Evolutionary conservation across 129 eudicot species (phyloP).

Genomic region (Smallanthus sonchifolius): DNA sequence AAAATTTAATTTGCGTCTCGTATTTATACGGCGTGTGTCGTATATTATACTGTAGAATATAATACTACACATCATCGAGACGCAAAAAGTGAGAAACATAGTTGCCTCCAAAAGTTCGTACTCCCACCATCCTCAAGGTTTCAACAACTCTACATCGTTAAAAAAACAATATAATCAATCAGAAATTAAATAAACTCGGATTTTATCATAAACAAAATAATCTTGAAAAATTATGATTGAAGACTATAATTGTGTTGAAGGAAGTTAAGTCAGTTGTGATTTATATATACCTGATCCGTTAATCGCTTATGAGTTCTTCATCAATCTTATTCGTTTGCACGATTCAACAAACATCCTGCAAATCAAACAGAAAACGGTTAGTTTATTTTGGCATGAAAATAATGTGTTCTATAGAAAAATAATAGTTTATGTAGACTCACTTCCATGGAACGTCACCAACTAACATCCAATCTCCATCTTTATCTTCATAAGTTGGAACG

Average conservation of each 20-base stretch:
- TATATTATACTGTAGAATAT: neutral
- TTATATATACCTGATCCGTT: conserved; percentile 44
- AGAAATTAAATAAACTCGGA: neutral
- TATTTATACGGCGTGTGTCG: neutral
- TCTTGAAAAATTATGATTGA: neutral
- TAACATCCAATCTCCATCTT: conserved; percentile 89
- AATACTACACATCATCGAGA: neutral
- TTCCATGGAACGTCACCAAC: conserved; percentile 97
- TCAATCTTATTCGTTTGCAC: conserved; percentile 68
- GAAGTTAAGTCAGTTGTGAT: too few relatives aligned
- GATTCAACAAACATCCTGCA: conserved; percentile 82
- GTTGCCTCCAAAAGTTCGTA: neutral
- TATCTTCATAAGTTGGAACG: conserved; percentile 88
- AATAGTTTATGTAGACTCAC: conserved; percentile 32
- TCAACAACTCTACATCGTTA: neutral
- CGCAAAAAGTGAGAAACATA: neutral
- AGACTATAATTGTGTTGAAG: neutral
- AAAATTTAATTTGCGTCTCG: neutral
- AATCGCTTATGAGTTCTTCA: conserved; percentile 56
- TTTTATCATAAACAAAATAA: neutral
- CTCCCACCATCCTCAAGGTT: neutral
- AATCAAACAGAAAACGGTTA: neutral
- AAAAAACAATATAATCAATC: neutral
- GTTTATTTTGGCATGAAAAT: neutral
- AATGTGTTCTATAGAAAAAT: neutral